A percentile compares a stretch with the other conserved stretches of the same genome.
These are phyloP conservation scores for Kokia cookei DNA, from an alignment of 441 rosid genomes.

Conservation along the genomic window DNA sequence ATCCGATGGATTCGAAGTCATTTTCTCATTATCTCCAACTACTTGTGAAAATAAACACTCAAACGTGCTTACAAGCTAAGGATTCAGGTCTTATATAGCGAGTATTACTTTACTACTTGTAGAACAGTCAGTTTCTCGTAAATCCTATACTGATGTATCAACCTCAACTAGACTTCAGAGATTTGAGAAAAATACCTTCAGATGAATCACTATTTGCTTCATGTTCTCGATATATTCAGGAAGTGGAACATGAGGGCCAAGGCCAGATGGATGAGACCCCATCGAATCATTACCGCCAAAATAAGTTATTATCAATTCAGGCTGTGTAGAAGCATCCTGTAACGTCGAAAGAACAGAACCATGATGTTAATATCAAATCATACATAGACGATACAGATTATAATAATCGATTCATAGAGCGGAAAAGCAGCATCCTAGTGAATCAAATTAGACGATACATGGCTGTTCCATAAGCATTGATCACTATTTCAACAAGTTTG, in stretches of 20 bases:
- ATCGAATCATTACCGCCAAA: constrained; percentile 97
- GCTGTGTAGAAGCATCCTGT: constrained; percentile 69
- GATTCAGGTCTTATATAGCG: not conserved
- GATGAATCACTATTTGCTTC: constrained; percentile 71
- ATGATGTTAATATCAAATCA: not conserved
- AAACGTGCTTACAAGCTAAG: not conserved
- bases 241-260: constrained; percentile 93
- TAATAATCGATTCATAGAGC: no score
- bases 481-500: not conserved
- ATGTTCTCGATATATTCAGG: constrained; percentile 71
- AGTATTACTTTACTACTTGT: not conserved
- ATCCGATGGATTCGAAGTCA: not conserved
- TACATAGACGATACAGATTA: no score
- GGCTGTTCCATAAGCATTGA: not conserved
- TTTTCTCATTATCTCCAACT: not conserved
- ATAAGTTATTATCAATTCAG: constrained; percentile 79
- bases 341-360: not conserved
- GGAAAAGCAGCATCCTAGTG: not conserved
- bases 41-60: no score
- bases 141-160: not conserved
- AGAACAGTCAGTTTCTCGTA: not conserved
- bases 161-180: not conserved
- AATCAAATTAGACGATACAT: not conserved
- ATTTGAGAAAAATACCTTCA: constrained; percentile 53
- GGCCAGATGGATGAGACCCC: constrained; percentile 81